Base-by-base conservation (phyloP, 345 rosid species). In the Brassica cretica region DNA sequence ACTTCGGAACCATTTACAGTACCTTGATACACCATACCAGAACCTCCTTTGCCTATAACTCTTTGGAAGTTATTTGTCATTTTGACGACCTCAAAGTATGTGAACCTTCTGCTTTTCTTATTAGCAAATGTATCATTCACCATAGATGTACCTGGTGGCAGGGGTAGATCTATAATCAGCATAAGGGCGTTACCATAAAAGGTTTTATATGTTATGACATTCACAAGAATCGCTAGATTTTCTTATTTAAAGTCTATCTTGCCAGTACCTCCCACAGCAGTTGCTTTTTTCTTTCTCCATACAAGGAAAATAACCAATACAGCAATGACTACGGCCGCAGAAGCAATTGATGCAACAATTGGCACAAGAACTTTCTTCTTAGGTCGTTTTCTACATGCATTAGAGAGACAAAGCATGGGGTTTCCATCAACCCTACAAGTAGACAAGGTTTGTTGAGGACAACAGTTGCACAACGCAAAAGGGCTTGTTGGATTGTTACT, bases 41-140 rank as follows among this genome's bases (percentile, higher is more conserved):
- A 88, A 6, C 88, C 88, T 65, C 89, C 89, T 76, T 83, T 39
- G 2, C 89, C 91, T n/a, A 83, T 3, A 27, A 78, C 73, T 49
- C 49, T 84, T 33, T 39, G 61, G 21, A 87, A 80, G 10, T 83
- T 78, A 59, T 83, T 75, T 3, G 91, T 86, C 29, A 86, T 81
- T 3, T 27, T 25, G 1, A 72, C 12, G 6, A 88, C 75, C 37
- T 84, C 84, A 9, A 72, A 19, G 41, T 72, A 80, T 0, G 76
- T 81, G 37, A 86, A 86, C 19, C 8, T 60, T 7, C 61, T 72
- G 30, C 73, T 55, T 32, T 55, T 68, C 37, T 68, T 44, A 14
- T 68, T 25, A 46, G 30, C 71, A 46, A 68, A 46, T 65, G 51
- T 65, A 61, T 4, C 30, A 5, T 70, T 37, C 59, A 0, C n/a